A percentile compares a stretch with the other conserved stretches of the same genome.
phyloP scores from a whole-genome alignment of 768 basidiomycete species.

The Tylopilus sp. region DNA sequence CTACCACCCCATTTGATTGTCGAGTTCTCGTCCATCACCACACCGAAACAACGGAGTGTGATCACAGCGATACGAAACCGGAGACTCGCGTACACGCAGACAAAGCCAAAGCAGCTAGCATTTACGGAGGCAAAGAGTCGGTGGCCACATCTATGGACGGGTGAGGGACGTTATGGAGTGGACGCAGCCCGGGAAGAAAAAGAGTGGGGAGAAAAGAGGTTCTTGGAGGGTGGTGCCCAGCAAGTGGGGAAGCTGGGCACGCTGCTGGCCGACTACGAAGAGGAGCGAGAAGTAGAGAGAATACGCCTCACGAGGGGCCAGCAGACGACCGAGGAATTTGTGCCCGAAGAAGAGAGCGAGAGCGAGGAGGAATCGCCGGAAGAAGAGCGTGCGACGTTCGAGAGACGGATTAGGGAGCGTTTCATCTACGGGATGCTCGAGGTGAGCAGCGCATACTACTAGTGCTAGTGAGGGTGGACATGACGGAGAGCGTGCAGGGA shows the following conservation, averaged over 20 bases:
- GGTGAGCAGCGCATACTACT: conserved; percentile 37
- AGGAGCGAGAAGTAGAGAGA: conserved; percentile 70
- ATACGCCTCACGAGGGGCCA: conserved; percentile 44
- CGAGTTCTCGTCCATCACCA: conserved; percentile 40
- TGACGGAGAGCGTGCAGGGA: conserved; percentile 38
- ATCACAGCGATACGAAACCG: conserved; percentile 70
- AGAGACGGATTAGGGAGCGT: conserved; percentile 58
- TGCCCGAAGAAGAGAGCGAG: conserved; percentile 55
- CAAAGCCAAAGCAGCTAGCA: conserved; percentile 51
- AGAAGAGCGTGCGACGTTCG: conserved; percentile 50
- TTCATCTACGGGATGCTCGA: conserved; percentile 77
- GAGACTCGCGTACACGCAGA: conserved; percentile 57
- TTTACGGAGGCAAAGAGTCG: conserved; percentile 49
- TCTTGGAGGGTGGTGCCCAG: conserved; percentile 52
- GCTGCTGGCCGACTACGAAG: conserved; percentile 70
- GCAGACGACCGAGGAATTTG: conserved; percentile 40
- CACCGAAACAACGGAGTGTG: conserved; percentile 62
- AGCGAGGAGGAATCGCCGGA: conserved; percentile 43
- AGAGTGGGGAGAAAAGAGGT: conserved; percentile 61
- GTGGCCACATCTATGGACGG: conserved; percentile 72
- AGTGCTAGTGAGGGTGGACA: not conserved
- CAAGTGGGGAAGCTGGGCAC: conserved; percentile 68
- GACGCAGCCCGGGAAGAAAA: conserved; percentile 64
- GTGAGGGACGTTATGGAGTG: conserved; percentile 44
- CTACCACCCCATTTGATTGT: conserved; percentile 64